Percentiles rank a stretch among this genome's conserved stretches.
Conservation (phyloP, 2,329 filamentous ascomycete species). For the Colletotrichum karsti region DNA sequence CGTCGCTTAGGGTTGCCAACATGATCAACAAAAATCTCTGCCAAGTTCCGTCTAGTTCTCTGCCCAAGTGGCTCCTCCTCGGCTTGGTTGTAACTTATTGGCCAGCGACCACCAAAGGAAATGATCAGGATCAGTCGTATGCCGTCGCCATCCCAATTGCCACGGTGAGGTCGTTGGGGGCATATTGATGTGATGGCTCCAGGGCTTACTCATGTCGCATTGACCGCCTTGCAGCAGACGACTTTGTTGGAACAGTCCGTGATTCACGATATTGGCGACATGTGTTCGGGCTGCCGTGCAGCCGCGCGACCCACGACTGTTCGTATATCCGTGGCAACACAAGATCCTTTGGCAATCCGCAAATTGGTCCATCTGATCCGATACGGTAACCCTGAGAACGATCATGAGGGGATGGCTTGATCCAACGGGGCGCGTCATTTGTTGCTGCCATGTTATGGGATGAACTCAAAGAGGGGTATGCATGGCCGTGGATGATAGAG, state of each 20-base stretch:
- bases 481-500: not conserved
- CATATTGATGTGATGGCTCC: not conserved
- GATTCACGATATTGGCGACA: conserved; percentile 14
- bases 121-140: conserved; percentile 16
- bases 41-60: not conserved
- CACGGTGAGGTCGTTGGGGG: not conserved
- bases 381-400: conserved; percentile 19
- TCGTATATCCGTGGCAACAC: conserved; percentile 20
- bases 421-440: conserved; percentile 23
- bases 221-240: not conserved
- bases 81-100: not conserved
- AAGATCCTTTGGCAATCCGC: conserved; percentile 19
- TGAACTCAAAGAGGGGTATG: conserved; percentile 14
- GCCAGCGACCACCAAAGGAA: conserved; percentile 4
- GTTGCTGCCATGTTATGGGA: conserved; percentile 14
- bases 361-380: conserved; percentile 9
- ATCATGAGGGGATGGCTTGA: conserved; percentile 26
- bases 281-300: conserved; percentile 1
- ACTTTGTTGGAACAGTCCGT: not conserved
- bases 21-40: conserved; percentile 1
- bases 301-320: conserved; percentile 13
- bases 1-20: not conserved
- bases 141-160: not conserved
- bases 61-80: not conserved
- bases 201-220: conserved; percentile 1